Conservation (phyloP, 2,329 filamentous ascomycete genomes). For the Hypoxylon rubiginosum region DNA sequence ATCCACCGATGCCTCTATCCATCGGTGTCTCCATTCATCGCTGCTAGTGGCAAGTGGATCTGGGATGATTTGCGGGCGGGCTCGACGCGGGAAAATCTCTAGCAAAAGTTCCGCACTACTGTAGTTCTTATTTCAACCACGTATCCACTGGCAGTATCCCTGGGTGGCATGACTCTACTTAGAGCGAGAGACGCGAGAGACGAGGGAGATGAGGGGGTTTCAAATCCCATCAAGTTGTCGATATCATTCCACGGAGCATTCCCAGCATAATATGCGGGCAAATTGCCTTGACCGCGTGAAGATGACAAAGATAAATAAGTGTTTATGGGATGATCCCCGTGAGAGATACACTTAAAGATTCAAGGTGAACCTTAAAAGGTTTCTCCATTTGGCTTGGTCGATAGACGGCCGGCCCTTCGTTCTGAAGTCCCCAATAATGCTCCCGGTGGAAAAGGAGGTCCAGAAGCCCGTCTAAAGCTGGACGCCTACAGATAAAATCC, state of each 20-base stretch:
- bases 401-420: neutral
- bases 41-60: neutral
- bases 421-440: neutral
- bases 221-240: neutral
- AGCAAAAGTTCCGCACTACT: neutral
- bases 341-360: neutral
- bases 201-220: neutral
- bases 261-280: neutral
- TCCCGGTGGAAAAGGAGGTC: neutral
- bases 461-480: slow-evolving; percentile 7
- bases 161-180: neutral
- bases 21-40: neutral
- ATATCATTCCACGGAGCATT: neutral
- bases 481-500: neutral
- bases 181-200: neutral
- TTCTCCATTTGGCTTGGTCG: neutral
- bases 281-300: neutral
- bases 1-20: neutral
- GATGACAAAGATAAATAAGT: neutral
- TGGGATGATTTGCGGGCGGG: neutral
- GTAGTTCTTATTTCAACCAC: neutral
- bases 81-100: neutral
- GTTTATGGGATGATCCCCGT: neutral
- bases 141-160: neutral
- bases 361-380: slow-evolving; percentile 7